phyloP scores from a whole-genome alignment of 2,329 filamentous ascomycete genomes.

The Dactylellina parvicollis region DNA sequence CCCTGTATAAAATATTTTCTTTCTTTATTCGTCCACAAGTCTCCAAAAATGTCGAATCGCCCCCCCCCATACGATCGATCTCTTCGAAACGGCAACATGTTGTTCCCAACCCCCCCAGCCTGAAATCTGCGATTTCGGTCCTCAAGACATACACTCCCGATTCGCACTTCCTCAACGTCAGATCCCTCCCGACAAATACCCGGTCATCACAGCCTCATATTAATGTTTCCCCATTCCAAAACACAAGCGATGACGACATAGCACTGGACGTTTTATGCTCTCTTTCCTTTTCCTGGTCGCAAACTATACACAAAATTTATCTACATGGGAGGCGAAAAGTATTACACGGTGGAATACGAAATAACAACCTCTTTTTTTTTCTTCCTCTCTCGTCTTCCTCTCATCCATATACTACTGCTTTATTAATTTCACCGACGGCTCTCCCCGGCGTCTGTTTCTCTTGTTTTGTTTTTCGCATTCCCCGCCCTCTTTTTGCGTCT shows the following conservation, averaged over 20 bases:
- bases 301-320: constrained; percentile 28
- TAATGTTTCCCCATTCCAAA: constrained; percentile 36
- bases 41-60: constrained; percentile 18
- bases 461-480: constrained; percentile 18
- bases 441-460: constrained; percentile 26
- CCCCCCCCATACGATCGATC: constrained; percentile 13
- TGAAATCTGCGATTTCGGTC: constrained; percentile 29
- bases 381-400: constrained; percentile 8
- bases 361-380: constrained; percentile 12
- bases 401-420: constrained; percentile 23
- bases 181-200: constrained; percentile 1
- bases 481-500: constrained; percentile 1
- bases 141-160: constrained; percentile 4
- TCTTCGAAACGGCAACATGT: constrained; percentile 23
- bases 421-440: constrained; percentile 43
- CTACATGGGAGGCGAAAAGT: constrained; percentile 36
- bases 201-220: constrained; percentile 40
- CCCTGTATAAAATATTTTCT: constrained; percentile 50
- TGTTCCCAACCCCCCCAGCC: constrained; percentile 1
- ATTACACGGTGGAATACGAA: constrained; percentile 37
- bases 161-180: constrained; percentile 15
- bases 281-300: constrained; percentile 38
- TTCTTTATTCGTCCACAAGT: not conserved
- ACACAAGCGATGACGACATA: constrained; percentile 50
- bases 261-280: constrained; percentile 45